phyloP scores from a whole-genome alignment of 257 asterid species.

The Solanum ossicruentum region DNA sequence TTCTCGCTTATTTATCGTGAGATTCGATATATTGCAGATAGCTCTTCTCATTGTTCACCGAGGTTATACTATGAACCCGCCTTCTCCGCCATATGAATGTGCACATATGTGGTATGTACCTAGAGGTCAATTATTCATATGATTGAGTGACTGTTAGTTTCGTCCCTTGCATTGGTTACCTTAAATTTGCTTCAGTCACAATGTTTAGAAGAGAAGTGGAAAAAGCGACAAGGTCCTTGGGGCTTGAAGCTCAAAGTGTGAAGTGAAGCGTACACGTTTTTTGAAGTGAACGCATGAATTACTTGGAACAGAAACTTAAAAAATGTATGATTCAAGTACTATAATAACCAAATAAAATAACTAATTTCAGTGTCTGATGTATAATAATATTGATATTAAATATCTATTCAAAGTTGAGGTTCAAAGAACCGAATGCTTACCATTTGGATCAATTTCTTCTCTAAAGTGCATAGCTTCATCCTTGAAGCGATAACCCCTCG shows the following conservation, averaged over 20 bases:
- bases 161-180: not conserved
- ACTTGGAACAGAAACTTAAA: not conserved
- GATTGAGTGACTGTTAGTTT: not conserved
- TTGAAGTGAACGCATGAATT: not conserved
- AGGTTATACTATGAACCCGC: constrained; percentile 94
- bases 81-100: constrained; percentile 94
- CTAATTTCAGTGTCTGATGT: not conserved
- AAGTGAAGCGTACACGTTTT: not conserved
- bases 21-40: constrained; percentile 39
- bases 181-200: not conserved
- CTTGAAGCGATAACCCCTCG: not conserved
- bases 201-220: not conserved
- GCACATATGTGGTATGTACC: constrained; percentile 92
- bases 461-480: not conserved
- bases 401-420: not conserved
- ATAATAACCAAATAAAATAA: not conserved
- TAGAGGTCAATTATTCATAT: constrained; percentile 4
- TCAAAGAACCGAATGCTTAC: not conserved
- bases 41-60: constrained; percentile 72
- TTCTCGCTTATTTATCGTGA: not conserved
- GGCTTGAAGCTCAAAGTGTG: not conserved
- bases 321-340: not conserved
- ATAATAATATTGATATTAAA: not conserved
- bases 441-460: not conserved
- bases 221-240: not conserved